Conservation (phyloP, 495 filamentous ascomycete species). For the Daldinia childiae region DNA sequence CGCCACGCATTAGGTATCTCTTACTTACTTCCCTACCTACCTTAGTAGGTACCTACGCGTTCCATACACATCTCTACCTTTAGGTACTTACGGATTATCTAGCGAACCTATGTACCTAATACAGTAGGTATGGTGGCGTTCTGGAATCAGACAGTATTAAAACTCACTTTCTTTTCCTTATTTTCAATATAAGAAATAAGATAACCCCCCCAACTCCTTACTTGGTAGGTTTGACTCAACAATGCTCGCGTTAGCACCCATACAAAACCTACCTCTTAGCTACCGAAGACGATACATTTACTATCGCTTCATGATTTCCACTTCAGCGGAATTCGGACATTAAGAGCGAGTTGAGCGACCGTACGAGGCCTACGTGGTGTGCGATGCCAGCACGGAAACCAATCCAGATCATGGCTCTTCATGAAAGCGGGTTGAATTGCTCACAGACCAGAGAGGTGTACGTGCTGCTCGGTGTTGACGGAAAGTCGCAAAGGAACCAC, state of each 20-base stretch:
- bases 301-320: background rate
- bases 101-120: background rate
- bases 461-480: conserved; percentile 21
- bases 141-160: background rate
- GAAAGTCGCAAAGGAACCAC: conserved; percentile 25
- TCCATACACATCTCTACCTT: background rate
- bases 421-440: conserved; percentile 28
- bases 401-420: conserved; percentile 19
- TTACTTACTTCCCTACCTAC: background rate
- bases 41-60: too few species aligned
- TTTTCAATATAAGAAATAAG: background rate
- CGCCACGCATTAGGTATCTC: conserved; percentile 13
- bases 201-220: background rate
- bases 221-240: background rate
- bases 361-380: conserved; percentile 2
- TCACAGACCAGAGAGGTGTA: conserved; percentile 11
- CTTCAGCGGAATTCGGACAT: background rate
- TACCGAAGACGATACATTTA: background rate
- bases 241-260: background rate
- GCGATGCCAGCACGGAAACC: conserved; percentile 21
- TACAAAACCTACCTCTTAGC: background rate
- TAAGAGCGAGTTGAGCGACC: background rate
- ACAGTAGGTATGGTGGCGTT: background rate
- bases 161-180: background rate
- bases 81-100: background rate